These are phyloP conservation scores for Colletotrichum musae DNA, from an alignment of 2,329 filamentous ascomycete species.

Conservation along the genomic window DNA sequence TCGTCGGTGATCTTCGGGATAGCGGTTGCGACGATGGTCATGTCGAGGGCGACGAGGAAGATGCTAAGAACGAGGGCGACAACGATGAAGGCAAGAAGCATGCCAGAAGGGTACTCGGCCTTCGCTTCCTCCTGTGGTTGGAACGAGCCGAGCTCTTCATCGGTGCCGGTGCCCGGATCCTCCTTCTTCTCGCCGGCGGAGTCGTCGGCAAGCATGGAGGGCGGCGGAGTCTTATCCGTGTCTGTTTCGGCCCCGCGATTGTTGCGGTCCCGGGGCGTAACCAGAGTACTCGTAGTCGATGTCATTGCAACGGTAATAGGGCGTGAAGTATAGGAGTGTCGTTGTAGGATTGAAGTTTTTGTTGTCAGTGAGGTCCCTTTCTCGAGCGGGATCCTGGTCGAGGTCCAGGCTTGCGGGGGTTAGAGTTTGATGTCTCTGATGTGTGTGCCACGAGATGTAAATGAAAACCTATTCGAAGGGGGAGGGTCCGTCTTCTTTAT, in stretches of 20 bases:
- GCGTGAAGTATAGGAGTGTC: background rate
- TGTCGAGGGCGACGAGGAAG: conserved; percentile 65
- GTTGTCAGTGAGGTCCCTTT: background rate
- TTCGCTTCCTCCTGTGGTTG: conserved; percentile 42
- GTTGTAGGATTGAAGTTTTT: background rate
- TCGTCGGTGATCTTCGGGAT: conserved; percentile 70
- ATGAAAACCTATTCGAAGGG: conserved; percentile 1
- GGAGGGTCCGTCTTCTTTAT: conserved; percentile 21
- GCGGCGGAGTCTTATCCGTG: conserved; percentile 34
- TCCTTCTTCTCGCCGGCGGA: conserved; percentile 32
- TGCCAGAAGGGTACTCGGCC: conserved; percentile 56
- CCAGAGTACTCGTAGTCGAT: conserved; percentile 35
- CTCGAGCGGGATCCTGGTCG: background rate
- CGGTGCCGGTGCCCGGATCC: conserved; percentile 25
- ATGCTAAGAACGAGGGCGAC: conserved; percentile 62
- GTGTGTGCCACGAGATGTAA: conserved; percentile 21
- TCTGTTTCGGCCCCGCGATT: conserved; percentile 20
- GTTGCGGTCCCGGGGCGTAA: conserved; percentile 18
- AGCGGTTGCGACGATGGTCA: conserved; percentile 70
- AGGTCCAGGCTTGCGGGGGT: background rate
- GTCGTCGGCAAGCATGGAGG: conserved; percentile 33
- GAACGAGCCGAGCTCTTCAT: conserved; percentile 34
- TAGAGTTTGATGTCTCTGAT: conserved; percentile 26
- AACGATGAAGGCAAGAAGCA: conserved; percentile 59
- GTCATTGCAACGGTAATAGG: conserved; percentile 20